A percentile compares a stretch with the other conserved stretches of the same genome.
Evolutionary conservation across 1,284 basidiomycete species (phyloP).

Genomic region (Marasmius fiardii): DNA sequence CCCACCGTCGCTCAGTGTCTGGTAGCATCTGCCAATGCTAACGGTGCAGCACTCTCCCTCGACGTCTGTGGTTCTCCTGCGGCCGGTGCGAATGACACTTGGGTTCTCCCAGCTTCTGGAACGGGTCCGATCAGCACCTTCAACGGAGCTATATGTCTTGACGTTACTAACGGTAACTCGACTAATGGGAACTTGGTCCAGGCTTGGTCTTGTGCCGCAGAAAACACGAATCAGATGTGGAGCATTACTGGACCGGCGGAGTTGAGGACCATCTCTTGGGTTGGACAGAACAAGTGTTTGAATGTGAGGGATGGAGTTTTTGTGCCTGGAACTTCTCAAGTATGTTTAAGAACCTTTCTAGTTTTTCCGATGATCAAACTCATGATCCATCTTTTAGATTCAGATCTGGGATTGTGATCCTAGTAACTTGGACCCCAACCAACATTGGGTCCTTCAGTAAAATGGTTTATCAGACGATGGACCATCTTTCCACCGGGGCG

Average conservation of each 20-base stretch:
- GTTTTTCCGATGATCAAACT: neutral
- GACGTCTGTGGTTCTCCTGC: neutral
- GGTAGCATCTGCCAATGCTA: neutral
- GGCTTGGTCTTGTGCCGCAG: neutral
- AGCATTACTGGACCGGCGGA: neutral
- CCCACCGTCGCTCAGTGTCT: neutral
- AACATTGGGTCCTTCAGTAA: neutral
- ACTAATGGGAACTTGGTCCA: neutral
- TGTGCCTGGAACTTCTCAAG: neutral
- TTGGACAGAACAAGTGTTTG: neutral
- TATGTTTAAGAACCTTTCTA: neutral
- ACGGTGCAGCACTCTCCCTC: neutral
- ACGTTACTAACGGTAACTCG: neutral
- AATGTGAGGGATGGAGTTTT: neutral
- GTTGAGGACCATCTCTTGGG: neutral
- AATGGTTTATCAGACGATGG: too few species aligned
- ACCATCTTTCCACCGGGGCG: too few species aligned
- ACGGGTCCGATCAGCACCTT: neutral
- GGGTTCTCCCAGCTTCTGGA: neutral
- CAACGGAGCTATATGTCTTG: neutral
- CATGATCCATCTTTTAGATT: neutral
- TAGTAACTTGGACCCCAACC: neutral
- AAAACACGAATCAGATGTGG: neutral
- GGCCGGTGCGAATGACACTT: neutral
- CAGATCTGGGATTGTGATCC: neutral